Evolutionary conservation across 768 basidiomycete genomes (phyloP).

Genomic region (Lactarius evosmus): DNA sequence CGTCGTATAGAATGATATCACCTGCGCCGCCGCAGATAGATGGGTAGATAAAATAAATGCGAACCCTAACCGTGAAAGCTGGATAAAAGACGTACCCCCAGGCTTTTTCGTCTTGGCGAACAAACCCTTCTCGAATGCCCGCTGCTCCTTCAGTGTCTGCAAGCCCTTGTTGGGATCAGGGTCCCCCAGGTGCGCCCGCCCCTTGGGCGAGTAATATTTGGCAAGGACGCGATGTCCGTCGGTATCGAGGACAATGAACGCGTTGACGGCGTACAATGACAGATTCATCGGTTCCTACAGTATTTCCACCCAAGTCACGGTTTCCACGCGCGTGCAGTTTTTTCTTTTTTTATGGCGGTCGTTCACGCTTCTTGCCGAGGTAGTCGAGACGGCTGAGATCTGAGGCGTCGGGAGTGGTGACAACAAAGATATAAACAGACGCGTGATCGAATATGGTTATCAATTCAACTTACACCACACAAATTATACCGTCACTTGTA

Average conservation of each 20-base stretch:
- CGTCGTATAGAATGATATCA: conserved; percentile 90
- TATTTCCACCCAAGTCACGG: no score
- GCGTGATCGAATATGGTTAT: no score
- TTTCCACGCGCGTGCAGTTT: neutral
- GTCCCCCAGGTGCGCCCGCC: conserved; percentile 49
- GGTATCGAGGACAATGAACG: conserved; percentile 89
- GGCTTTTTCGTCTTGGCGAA: conserved; percentile 95
- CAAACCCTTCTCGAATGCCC: conserved; percentile 91
- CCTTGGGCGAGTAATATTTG: conserved; percentile 87
- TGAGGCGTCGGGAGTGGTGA: neutral
- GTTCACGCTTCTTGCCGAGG: neutral
- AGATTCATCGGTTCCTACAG: conserved; percentile 54
- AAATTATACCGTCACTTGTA: no score
- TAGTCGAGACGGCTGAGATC: neutral
- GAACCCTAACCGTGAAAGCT: neutral
- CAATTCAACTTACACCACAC: no score
- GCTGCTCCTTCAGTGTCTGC: conserved; percentile 83
- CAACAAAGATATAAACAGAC: neutral
- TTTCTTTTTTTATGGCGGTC: neutral
- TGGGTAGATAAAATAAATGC: neutral
- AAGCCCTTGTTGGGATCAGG: conserved; percentile 52
- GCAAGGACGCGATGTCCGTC: conserved; percentile 94
- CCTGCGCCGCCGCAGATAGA: conserved; percentile 44
- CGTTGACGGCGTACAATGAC: conserved; percentile 82
- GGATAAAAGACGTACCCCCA: conserved; percentile 56